Evolutionary conservation across 2,329 filamentous ascomycete genomes (phyloP), one percentile per base, ranked within the genome.

Genomic region (Pseudopithomyces chartarum): DNA sequence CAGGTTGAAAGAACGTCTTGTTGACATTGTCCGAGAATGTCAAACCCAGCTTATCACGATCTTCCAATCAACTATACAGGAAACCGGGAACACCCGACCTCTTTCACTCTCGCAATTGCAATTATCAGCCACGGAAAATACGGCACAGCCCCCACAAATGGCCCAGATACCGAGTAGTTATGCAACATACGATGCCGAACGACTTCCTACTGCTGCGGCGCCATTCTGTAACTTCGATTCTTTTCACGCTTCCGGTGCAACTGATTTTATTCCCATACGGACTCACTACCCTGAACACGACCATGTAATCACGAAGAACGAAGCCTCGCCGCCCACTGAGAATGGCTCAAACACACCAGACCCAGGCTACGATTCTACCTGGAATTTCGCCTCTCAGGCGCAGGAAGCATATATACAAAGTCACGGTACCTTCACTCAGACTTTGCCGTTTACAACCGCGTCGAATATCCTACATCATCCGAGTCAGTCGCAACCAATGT

Each of bases 1-100:
- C 7, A 64, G 61, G 34, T 46, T 70, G 4, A 70, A 65, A 45
- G 64, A 67, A n/a, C 57, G 60, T 5, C 64, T 70, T 11, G 60
- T 69, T 2, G 65, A 69, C 44, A 68, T 70, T 23, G 65, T 70
- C 0, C 55, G 55, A 15, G 61, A 65, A 33, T 69, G 66, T 22
- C 65, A 69, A 40, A 55, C 55, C 8, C 62, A 68, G 43, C 56
- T 70, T 2, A 58, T 68, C 5, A 44, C 59, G 1, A 61, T 66
- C 58, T 62, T 61, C 32, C 56, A 64, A 48, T 34, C 57, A 12
- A 52, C 45, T 6, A 12, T 40, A 23, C 11, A 12, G 20, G 1
- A 13, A 15, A 20, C 10, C 48, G 22, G 47, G 36, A 26, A 52
- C 40, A 32, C 10, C n/a, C 36, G 39, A 32, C 36, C 15, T 11